phyloP scores from a whole-genome alignment of 2,329 filamentous ascomycete genomes.

The Sarocladium kiliense region DNA sequence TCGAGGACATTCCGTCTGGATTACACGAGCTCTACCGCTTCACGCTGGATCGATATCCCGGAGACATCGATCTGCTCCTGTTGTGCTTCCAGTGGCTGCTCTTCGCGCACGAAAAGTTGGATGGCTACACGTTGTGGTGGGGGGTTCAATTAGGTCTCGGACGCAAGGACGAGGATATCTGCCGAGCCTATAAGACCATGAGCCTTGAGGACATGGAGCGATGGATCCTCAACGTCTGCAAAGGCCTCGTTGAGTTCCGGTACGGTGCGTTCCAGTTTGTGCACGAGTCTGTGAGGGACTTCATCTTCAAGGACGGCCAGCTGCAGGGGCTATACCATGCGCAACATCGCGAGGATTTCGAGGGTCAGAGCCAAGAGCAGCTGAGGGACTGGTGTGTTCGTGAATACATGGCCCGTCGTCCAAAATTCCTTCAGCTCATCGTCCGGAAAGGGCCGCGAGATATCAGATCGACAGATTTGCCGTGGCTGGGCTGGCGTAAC shows the following conservation, averaged over 20 bases:
- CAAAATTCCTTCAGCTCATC: background rate
- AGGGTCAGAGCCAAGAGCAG: conserved; percentile 33
- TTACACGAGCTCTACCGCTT: background rate
- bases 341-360: conserved; percentile 16
- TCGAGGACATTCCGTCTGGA: conserved; percentile 26
- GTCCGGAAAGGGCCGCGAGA: background rate
- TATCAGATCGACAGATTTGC: background rate
- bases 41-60: background rate
- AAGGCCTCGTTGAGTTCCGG: background rate
- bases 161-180: background rate
- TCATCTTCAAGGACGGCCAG: conserved; percentile 29
- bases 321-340: conserved; percentile 11
- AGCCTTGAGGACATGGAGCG: background rate
- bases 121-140: background rate
- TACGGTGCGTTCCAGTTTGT: conserved; percentile 38
- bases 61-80: background rate
- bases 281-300: conserved; percentile 45
- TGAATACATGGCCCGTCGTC: background rate
- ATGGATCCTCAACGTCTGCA: background rate
- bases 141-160: background rate
- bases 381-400: conserved; percentile 36
- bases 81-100: background rate
- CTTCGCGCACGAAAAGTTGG: background rate
- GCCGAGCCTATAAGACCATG: background rate
- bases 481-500: background rate